phyloP scores from a whole-genome alignment of 1,139 yeast genomes.

The Pichia sp. region DNA sequence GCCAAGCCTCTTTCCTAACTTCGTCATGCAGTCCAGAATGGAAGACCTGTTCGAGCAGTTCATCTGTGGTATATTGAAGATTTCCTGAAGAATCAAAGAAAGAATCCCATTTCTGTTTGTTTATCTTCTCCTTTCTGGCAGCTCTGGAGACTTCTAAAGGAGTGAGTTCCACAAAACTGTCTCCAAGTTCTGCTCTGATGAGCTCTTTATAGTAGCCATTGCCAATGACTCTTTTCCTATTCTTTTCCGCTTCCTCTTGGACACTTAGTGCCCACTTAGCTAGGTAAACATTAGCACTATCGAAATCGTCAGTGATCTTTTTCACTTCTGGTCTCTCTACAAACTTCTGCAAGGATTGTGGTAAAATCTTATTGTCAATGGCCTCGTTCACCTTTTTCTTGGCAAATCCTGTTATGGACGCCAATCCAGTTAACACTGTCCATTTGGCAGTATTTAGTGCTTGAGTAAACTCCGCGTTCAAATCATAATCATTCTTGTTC shows the following conservation, averaged over 20 bases:
- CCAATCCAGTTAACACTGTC: slow-evolving; percentile 79
- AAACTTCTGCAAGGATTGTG: slow-evolving; percentile 55
- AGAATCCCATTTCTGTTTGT: slow-evolving; percentile 73
- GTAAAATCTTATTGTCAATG: slow-evolving; percentile 44
- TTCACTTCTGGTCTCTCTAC: slow-evolving; percentile 74
- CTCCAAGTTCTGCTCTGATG: slow-evolving; percentile 63
- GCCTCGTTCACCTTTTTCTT: slow-evolving; percentile 51
- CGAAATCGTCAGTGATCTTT: slow-evolving; percentile 82
- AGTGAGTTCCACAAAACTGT: slow-evolving; percentile 46
- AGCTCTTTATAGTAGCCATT: slow-evolving; percentile 54
- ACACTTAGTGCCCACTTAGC: slow-evolving; percentile 98
- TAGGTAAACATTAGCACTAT: slow-evolving; percentile 80
- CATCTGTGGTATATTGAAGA: slow-evolving; percentile 61
- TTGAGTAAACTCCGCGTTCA: slow-evolving; percentile 30
- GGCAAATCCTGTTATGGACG: slow-evolving; percentile 69
- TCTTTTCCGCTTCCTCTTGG: slow-evolving; percentile 83
- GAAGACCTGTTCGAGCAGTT: slow-evolving; percentile 74
- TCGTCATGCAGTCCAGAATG: slow-evolving; percentile 74
- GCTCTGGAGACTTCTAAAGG: slow-evolving; percentile 54
- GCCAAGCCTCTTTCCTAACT: slow-evolving; percentile 75
- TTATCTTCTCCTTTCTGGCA: slow-evolving; percentile 60
- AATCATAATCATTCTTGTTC: slow-evolving; percentile 10
- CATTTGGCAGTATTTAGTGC: slow-evolving; percentile 69
- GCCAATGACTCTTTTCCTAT: slow-evolving; percentile 52
- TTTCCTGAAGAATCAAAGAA: slow-evolving; percentile 79